A percentile compares a stretch with the other conserved stretches of the same genome.
phyloP scores from a whole-genome alignment of 805 yeast genomes.

The Candida gorgasii region DNA sequence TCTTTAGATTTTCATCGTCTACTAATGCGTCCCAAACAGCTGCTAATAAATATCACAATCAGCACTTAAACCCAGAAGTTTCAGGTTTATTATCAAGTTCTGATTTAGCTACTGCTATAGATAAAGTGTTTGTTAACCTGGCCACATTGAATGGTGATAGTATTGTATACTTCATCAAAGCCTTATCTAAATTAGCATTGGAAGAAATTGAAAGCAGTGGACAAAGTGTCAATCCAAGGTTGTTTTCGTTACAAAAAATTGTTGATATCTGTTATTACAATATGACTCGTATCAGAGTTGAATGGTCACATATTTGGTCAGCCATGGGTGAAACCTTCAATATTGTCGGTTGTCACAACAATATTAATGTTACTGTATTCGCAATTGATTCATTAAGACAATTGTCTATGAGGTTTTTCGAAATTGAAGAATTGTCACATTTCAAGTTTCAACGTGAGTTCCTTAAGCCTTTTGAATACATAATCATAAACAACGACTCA shows the following conservation, averaged over 20 bases:
- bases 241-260: constrained; percentile 90
- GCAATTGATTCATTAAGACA: constrained; percentile 95
- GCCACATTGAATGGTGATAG: constrained; percentile 78
- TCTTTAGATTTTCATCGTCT: constrained; percentile 56
- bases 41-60: constrained; percentile 69
- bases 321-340: constrained; percentile 90
- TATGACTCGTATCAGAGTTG: constrained; percentile 93
- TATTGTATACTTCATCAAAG: constrained; percentile 82
- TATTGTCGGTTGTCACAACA: constrained; percentile 77
- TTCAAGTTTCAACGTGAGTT: constrained; percentile 95
- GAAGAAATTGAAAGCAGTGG: constrained; percentile 93
- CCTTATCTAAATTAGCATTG: constrained; percentile 79
- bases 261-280: constrained; percentile 97
- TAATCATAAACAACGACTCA: constrained; percentile 66
- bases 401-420: constrained; percentile 86
- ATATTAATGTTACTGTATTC: constrained; percentile 75
- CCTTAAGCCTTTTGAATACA: constrained; percentile 83
- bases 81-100: constrained; percentile 61
- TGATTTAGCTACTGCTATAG: constrained; percentile 77
- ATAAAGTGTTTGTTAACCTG: constrained; percentile 83
- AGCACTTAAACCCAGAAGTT: constrained; percentile 59
- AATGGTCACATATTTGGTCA: constrained; percentile 95
- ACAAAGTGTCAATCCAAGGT: constrained; percentile 78
- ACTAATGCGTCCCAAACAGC: constrained; percentile 64
- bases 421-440: constrained; percentile 90